A percentile compares a stretch with the other conserved stretches of the same genome.
phyloP scores from a whole-genome alignment of 805 yeast species.

The Maudiozyma pseudohumilis region DNA sequence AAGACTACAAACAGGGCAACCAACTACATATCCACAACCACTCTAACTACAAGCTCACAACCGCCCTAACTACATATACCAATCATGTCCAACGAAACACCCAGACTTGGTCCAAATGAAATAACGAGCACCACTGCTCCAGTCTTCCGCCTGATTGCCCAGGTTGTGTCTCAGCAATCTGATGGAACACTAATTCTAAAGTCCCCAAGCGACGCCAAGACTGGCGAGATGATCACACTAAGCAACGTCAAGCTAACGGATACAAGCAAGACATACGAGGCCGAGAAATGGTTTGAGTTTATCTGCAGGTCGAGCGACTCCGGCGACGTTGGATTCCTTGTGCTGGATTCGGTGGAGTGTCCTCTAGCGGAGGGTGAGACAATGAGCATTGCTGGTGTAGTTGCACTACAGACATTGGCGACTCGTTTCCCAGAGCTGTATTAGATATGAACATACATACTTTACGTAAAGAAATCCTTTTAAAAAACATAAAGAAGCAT shows the following conservation, averaged over 20 bases:
- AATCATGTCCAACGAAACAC: slow-evolving; percentile 26
- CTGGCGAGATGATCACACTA: slow-evolving; percentile 23
- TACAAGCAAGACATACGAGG: slow-evolving; percentile 16
- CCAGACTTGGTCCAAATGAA: slow-evolving; percentile 26
- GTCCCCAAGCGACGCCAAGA: slow-evolving; percentile 17
- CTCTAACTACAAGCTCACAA: too few species aligned
- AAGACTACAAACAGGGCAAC: too few species aligned
- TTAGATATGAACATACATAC: slow-evolving; percentile 6
- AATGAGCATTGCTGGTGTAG: slow-evolving; percentile 27
- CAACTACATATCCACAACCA: too few species aligned
- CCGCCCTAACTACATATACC: too few species aligned
- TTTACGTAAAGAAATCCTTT: too few species aligned
- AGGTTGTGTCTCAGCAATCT: slow-evolving; percentile 25
- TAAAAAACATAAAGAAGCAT: too few species aligned
- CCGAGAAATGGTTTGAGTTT: slow-evolving; percentile 29
- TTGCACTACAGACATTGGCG: slow-evolving; percentile 23
- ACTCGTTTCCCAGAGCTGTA: slow-evolving; percentile 27
- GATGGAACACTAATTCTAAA: slow-evolving; percentile 19
- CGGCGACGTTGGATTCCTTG: slow-evolving; percentile 27
- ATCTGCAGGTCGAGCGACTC: slow-evolving; percentile 27
- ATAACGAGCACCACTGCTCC: slow-evolving; percentile 17
- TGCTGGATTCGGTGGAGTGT: slow-evolving; percentile 27
- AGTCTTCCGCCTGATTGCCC: slow-evolving; percentile 27
- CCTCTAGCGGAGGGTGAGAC: slow-evolving; percentile 18
- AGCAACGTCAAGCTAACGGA: slow-evolving; percentile 20